These are phyloP conservation scores for Termitomyces sp. DNA, from an alignment of 1,284 basidiomycete species.

Conservation along the genomic window DNA sequence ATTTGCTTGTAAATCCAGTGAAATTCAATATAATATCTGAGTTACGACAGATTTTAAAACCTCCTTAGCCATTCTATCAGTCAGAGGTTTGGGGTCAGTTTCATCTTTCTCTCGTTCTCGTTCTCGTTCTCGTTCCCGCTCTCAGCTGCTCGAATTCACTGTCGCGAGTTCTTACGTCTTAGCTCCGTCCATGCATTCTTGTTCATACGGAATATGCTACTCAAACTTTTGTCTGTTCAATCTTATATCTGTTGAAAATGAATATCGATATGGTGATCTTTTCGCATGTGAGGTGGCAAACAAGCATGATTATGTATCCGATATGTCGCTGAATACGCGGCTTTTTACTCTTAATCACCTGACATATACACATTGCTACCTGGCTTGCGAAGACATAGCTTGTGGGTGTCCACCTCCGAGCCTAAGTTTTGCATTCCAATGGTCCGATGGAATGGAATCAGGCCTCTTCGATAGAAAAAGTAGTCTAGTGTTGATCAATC, in stretches of 20 bases:
- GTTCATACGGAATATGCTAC: not conserved
- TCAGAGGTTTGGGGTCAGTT: not conserved
- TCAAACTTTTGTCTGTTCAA: not conserved
- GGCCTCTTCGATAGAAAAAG: not conserved
- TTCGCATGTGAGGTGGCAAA: not conserved
- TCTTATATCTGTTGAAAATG: not conserved
- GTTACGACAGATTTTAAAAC: not conserved
- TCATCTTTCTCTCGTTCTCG: not conserved
- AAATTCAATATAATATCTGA: not conserved
- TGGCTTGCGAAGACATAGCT: not conserved
- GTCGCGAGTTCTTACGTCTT: not conserved
- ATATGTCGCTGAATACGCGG: constrained; percentile 1
- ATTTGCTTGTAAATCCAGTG: not conserved
- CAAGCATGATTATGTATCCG: not conserved
- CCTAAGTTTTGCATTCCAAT: not conserved
- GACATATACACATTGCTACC: not conserved
- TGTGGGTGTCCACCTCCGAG: not conserved
- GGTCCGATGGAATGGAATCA: not conserved
- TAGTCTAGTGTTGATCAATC: not conserved
- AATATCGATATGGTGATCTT: not conserved
- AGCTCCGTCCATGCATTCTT: not conserved
- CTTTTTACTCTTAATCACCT: not conserved
- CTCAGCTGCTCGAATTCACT: not conserved
- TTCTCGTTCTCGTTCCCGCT: not conserved
- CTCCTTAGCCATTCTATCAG: not conserved